These are phyloP conservation scores for Candida vartiovaarae DNA, from an alignment of 805 yeast genomes.

Conservation along the genomic window DNA sequence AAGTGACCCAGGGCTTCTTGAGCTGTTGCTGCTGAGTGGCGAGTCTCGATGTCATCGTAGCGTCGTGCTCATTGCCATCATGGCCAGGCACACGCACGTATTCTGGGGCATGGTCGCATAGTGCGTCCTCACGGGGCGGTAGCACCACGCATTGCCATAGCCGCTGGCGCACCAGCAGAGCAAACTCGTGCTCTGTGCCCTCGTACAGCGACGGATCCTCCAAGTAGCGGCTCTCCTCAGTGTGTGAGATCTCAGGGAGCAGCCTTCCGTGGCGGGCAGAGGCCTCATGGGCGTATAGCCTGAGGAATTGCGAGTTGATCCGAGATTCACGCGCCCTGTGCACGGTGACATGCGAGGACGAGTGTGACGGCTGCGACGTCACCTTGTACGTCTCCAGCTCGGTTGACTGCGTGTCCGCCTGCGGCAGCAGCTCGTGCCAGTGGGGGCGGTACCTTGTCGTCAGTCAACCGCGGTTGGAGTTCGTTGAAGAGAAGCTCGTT, in stretches of 20 bases:
- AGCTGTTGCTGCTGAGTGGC: neutral
- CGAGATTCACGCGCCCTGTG: constrained; percentile 37
- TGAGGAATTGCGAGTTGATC: constrained; percentile 41
- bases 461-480: constrained; percentile 23
- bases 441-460: constrained; percentile 17
- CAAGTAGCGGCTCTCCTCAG: constrained; percentile 23
- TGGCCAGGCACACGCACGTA: constrained; percentile 16
- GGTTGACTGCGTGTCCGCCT: constrained; percentile 6
- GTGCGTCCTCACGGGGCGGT: constrained; percentile 41
- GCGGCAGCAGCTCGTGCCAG: too few species aligned
- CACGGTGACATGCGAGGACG: constrained; percentile 7
- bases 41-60: constrained; percentile 16
- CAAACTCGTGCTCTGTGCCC: constrained; percentile 29
- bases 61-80: neutral
- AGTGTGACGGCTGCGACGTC: constrained; percentile 11
- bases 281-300: constrained; percentile 43
- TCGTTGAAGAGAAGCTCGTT: constrained; percentile 17
- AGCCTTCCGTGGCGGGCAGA: constrained; percentile 30
- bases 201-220: constrained; percentile 5
- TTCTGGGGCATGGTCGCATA: constrained; percentile 22
- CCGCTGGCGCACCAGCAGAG: constrained; percentile 39
- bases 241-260: constrained; percentile 27
- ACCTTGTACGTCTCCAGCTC: constrained; percentile 23
- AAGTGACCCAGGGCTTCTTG: constrained; percentile 24
- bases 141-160: constrained; percentile 48